Evolutionary conservation across 306 rosid species (phyloP).

Genomic region (Aeschynomene evenia): DNA sequence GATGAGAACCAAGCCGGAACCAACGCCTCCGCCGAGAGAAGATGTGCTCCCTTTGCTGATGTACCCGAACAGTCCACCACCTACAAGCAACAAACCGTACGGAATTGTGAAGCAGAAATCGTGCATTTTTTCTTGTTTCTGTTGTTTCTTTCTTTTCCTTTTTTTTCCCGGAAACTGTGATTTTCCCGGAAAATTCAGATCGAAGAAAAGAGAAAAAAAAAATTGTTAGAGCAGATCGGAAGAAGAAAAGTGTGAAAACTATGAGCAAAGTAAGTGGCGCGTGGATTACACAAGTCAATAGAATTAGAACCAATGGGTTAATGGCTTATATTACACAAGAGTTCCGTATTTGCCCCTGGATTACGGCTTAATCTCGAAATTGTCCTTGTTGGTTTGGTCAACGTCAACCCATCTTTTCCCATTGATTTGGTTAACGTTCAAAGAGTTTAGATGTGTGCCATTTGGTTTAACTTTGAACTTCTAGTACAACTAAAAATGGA

Average conservation of each 20-base stretch:
- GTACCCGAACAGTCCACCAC: slow-evolving; percentile 74
- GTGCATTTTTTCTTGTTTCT: slow-evolving; percentile 49
- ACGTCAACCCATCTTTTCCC: not conserved
- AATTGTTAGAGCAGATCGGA: not conserved
- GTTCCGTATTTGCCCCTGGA: slow-evolving; percentile 22
- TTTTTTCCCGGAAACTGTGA: not conserved
- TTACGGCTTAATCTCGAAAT: not conserved
- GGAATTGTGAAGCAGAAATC: slow-evolving; percentile 95
- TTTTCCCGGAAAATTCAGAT: slow-evolving; percentile 34
- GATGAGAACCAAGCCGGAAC: slow-evolving; percentile 58
- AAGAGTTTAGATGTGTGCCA: not conserved
- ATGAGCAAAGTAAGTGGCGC: slow-evolving; percentile 31
- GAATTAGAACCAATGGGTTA: not conserved
- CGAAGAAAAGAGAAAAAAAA: not conserved
- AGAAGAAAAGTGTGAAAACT: not conserved
- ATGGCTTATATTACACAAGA: not conserved
- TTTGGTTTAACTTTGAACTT: too few species aligned
- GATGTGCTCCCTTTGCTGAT: slow-evolving; percentile 70
- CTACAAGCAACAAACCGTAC: slow-evolving; percentile 62
- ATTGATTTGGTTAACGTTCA: not conserved
- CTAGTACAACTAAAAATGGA: too few species aligned
- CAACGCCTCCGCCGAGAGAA: slow-evolving; percentile 71
- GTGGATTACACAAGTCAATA: slow-evolving; percentile 37
- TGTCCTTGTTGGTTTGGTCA: not conserved
- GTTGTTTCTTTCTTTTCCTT: slow-evolving; percentile 8